Conservation (phyloP, 2,329 filamentous ascomycete genomes). For the Epichloe scottii region DNA sequence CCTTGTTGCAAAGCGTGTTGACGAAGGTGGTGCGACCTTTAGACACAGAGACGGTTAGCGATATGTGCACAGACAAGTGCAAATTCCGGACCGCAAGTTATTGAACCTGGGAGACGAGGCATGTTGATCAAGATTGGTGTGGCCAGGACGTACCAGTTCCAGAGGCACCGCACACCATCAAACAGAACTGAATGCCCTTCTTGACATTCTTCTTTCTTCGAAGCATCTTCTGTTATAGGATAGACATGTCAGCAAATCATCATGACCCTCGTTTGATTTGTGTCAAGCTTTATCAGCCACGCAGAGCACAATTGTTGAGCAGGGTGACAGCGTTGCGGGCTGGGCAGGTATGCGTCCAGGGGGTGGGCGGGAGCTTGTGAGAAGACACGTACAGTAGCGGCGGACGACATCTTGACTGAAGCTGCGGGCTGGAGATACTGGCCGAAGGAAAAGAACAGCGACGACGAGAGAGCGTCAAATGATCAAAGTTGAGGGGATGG, state of each 20-base stretch:
- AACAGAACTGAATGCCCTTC: constrained; percentile 99
- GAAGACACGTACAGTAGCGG: constrained; percentile 9
- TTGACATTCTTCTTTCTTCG: constrained; percentile 99
- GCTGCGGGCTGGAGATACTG: constrained; percentile 3
- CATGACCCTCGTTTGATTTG: background rate
- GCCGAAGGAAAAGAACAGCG: constrained; percentile 6
- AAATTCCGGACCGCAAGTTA: background rate
- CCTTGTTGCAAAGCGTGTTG: constrained; percentile 96
- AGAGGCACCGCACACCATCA: constrained; percentile 99
- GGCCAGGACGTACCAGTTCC: constrained; percentile 65
- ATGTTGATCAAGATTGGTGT: background rate
- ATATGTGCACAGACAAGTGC: background rate
- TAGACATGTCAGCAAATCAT: constrained; percentile 17
- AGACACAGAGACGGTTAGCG: background rate
- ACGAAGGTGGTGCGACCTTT: constrained; percentile 95
- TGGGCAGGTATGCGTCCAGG: background rate
- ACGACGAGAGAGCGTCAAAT: constrained; percentile 8
- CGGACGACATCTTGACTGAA: constrained; percentile 15
- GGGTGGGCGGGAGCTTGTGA: constrained; percentile 3
- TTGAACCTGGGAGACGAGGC: background rate
- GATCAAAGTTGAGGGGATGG: constrained; percentile 5
- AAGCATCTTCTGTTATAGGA: constrained; percentile 65
- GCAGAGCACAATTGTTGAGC: constrained; percentile 3
- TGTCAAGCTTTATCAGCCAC: constrained; percentile 2
- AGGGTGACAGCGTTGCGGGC: background rate